These are phyloP conservation scores for Cercospora zeina DNA, from an alignment of 2,329 filamentous ascomycete genomes.

Conservation along the genomic window DNA sequence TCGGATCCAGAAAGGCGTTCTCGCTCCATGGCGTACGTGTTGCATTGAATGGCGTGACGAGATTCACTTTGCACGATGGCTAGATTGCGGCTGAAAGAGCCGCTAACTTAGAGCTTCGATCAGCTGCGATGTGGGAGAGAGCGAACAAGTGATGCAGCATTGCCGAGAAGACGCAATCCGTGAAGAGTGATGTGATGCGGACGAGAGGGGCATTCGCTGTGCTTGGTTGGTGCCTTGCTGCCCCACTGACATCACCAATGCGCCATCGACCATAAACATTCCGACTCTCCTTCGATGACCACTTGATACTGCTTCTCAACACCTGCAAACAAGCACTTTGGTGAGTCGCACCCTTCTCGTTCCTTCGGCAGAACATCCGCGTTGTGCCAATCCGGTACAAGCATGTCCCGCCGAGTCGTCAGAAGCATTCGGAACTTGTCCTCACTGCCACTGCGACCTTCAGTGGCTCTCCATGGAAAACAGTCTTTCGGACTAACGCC, in stretches of 20 bases:
- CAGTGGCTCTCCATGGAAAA: neutral
- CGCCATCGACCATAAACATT: constrained; percentile 15
- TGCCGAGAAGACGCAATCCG: constrained; percentile 10
- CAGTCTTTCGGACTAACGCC: neutral
- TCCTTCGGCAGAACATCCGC: neutral
- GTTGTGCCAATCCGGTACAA: neutral
- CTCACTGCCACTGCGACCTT: constrained; percentile 1
- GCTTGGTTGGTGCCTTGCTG: neutral
- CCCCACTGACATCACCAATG: constrained; percentile 18
- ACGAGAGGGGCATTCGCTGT: constrained; percentile 11
- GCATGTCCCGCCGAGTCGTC: neutral
- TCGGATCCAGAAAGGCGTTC: neutral
- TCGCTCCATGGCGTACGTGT: neutral
- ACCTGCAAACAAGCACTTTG: neutral
- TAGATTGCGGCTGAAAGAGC: constrained; percentile 3
- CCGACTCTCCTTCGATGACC: constrained; percentile 16
- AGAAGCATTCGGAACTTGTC: neutral
- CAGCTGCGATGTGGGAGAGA: neutral
- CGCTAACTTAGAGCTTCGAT: constrained; percentile 7
- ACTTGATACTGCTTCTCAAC: constrained; percentile 19
- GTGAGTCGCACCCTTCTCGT: neutral
- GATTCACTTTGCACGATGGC: constrained; percentile 4
- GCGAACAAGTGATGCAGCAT: neutral
- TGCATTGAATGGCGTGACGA: constrained; percentile 4
- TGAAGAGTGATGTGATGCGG: neutral